Evolutionary conservation across 805 yeast species (phyloP).

Genomic region (Nakazawaea anatomiae): DNA sequence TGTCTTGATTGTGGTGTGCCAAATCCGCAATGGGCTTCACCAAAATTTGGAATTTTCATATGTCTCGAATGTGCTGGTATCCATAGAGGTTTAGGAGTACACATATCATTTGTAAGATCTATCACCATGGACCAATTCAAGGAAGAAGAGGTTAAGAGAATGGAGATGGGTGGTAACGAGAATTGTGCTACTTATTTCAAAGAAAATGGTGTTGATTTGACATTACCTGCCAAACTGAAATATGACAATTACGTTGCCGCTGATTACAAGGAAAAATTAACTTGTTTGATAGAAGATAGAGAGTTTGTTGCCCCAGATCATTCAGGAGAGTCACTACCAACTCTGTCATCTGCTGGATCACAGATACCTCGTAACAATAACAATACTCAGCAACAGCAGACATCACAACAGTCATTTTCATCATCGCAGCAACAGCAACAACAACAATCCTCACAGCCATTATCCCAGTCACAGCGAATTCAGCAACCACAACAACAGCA

Average conservation of each 20-base stretch:
- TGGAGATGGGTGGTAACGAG: slow-evolving; percentile 94
- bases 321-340: slow-evolving; percentile 36
- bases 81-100: slow-evolving; percentile 95
- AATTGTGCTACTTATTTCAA: slow-evolving; percentile 64
- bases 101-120: slow-evolving; percentile 91
- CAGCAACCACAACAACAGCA: slow-evolving; percentile 15
- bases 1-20: slow-evolving; percentile 95
- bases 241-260: slow-evolving; percentile 91
- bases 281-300: slow-evolving; percentile 68
- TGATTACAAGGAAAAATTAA: slow-evolving; percentile 81
- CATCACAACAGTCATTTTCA: background rate
- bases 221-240: slow-evolving; percentile 63
- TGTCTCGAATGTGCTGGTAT: slow-evolving; percentile 97
- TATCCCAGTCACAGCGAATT: slow-evolving; percentile 33
- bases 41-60: slow-evolving; percentile 94
- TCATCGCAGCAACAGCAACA: slow-evolving; percentile 3
- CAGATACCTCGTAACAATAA: background rate
- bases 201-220: slow-evolving; percentile 62
- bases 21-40: slow-evolving; percentile 99
- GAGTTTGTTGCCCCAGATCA: slow-evolving; percentile 66
- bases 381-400: background rate
- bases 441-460: slow-evolving; percentile 16
- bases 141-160: slow-evolving; percentile 79
- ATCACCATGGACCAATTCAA: slow-evolving; percentile 99
- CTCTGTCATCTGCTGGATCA: slow-evolving; percentile 7